Percentiles rank a stretch among this genome's conserved stretches.
phyloP scores from a whole-genome alignment of 805 yeast genomes.

The Metschnikowia cubensis region DNA sequence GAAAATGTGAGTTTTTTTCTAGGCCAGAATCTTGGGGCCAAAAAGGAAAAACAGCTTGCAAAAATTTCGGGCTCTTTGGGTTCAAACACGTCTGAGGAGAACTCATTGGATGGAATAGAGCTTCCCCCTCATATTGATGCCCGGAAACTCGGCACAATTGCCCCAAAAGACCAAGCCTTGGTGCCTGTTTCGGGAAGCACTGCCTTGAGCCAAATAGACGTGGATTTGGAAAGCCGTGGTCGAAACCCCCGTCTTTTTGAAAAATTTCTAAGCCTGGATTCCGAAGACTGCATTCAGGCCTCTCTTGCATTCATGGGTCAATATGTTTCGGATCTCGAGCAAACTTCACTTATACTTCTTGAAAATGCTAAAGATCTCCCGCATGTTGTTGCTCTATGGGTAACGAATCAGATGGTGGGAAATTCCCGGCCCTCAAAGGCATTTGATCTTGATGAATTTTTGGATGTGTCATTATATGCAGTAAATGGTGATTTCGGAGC shows the following conservation, averaged over 20 bases:
- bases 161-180: background rate
- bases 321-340: constrained; percentile 2
- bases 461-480: constrained; percentile 1
- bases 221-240: constrained; percentile 1
- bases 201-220: constrained; percentile 4
- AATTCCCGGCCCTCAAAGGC: background rate
- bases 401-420: constrained; percentile 22
- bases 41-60: background rate
- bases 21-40: background rate
- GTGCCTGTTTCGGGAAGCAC: background rate
- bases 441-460: constrained; percentile 18
- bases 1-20: background rate
- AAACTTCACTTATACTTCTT: background rate
- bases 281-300: constrained; percentile 21
- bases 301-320: constrained; percentile 10
- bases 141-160: constrained; percentile 21
- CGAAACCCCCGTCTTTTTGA: constrained; percentile 12
- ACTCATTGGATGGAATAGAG: constrained; percentile 31
- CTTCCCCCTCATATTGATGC: constrained; percentile 38
- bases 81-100: constrained; percentile 4
- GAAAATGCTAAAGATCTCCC: background rate
- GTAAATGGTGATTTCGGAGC: background rate
- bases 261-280: constrained; percentile 14
- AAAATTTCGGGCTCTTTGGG: background rate
- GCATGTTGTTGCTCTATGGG: constrained; percentile 27